Evolutionary conservation across 805 yeast genomes (phyloP).

Genomic region (Zygosaccharomyces bisporus): DNA sequence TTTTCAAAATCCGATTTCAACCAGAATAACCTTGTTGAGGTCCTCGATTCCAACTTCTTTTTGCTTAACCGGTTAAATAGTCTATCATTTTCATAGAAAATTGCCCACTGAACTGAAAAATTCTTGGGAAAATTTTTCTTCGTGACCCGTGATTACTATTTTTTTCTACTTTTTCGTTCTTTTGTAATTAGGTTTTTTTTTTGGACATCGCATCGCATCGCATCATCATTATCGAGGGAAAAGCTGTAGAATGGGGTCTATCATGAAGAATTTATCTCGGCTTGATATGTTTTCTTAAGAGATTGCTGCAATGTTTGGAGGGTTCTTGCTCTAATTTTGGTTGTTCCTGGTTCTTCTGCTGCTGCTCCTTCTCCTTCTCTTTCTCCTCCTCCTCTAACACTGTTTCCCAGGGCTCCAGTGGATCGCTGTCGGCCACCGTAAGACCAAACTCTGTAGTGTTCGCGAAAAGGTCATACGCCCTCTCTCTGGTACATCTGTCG

Average conservation of each 20-base stretch:
- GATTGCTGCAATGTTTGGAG: background rate
- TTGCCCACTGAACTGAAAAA: conserved; percentile 1
- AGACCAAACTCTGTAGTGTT: conserved; percentile 49
- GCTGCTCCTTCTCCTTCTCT: conserved; percentile 7
- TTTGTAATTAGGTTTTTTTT: background rate
- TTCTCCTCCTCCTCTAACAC: conserved; percentile 13
- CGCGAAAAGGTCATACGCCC: conserved; percentile 46
- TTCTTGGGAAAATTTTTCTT: conserved; percentile 4
- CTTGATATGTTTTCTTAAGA: background rate
- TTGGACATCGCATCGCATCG: background rate
- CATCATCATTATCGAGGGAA: background rate
- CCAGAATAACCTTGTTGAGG: background rate
- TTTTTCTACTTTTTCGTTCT: background rate
- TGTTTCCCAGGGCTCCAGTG: conserved; percentile 31
- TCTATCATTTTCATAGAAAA: conserved; percentile 1
- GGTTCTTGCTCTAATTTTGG: no score
- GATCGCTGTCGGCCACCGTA: conserved; percentile 28
- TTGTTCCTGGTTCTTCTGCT: no score
- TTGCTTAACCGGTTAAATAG: conserved; percentile 2
- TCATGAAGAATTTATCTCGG: background rate
- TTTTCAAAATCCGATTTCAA: conserved; percentile 5
- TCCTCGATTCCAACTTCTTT: background rate
- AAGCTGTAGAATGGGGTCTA: background rate
- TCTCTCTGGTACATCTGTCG: conserved; percentile 30
- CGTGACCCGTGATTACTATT: conserved; percentile 1